Evolutionary conservation across 805 yeast genomes (phyloP).

Genomic region (Ogataea ganodermae): DNA sequence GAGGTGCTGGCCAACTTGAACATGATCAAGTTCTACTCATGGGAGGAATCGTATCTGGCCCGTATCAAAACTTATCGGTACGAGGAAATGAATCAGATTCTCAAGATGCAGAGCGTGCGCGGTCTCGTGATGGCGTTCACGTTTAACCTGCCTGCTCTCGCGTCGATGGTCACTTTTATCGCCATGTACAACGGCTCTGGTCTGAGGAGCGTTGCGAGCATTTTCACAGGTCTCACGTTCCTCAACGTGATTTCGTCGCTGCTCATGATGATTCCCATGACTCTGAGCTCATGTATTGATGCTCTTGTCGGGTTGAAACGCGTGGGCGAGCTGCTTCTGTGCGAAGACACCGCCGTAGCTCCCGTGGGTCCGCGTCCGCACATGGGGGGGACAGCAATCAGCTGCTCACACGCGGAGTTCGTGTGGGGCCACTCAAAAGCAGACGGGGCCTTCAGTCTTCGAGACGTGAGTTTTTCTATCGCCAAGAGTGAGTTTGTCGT

Average conservation of each 20-base stretch:
- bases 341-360: constrained; percentile 18
- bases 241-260: constrained; percentile 61
- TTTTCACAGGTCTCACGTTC: constrained; percentile 68
- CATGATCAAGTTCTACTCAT: constrained; percentile 80
- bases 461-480: constrained; percentile 52
- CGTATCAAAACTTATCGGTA: constrained; percentile 56
- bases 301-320: constrained; percentile 61
- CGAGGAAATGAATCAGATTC: constrained; percentile 59
- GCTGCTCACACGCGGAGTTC: constrained; percentile 55
- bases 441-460: constrained; percentile 32
- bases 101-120: constrained; percentile 61
- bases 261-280: constrained; percentile 66
- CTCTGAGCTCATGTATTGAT: constrained; percentile 65
- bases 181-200: constrained; percentile 39
- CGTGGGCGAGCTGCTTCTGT: constrained; percentile 52
- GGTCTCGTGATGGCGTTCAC: constrained; percentile 60
- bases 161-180: constrained; percentile 61
- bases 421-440: constrained; percentile 56
- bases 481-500: constrained; percentile 69
- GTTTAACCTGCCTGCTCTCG: constrained; percentile 58
- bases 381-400: constrained; percentile 42
- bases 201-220: constrained; percentile 53
- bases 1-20: constrained; percentile 78
- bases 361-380: not conserved
- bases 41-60: constrained; percentile 78